Evolutionary conservation across 2,329 filamentous ascomycete genomes (phyloP).

Genomic region (Paecilomyces fulvus): DNA sequence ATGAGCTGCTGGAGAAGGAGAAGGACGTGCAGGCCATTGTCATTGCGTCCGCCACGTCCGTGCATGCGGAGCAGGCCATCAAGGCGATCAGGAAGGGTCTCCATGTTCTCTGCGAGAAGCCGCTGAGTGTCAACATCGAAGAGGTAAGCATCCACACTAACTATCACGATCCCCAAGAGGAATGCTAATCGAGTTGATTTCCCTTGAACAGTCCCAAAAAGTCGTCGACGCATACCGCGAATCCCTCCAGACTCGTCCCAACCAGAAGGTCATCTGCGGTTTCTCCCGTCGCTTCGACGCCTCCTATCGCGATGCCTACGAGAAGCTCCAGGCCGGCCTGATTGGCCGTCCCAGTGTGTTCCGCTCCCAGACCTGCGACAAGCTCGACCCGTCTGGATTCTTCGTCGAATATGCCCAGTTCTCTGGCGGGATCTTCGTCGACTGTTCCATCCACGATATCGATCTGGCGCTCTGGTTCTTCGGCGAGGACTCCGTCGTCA

Average conservation of each 20-base stretch:
- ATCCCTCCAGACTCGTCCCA: slow-evolving; percentile 43
- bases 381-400: slow-evolving; percentile 56
- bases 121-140: slow-evolving; percentile 43
- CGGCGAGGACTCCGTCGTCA: slow-evolving; percentile 45
- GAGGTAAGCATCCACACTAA: slow-evolving; percentile 39
- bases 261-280: slow-evolving; percentile 59
- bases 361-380: slow-evolving; percentile 60
- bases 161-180: neutral
- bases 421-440: slow-evolving; percentile 61
- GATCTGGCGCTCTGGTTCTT: slow-evolving; percentile 59
- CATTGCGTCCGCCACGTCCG: slow-evolving; percentile 47
- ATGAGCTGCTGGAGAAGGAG: slow-evolving; percentile 47
- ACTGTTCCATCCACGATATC: slow-evolving; percentile 64
- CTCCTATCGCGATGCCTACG: slow-evolving; percentile 54
- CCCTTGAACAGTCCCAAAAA: slow-evolving; percentile 16
- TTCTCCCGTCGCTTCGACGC: slow-evolving; percentile 60
- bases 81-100: slow-evolving; percentile 47
- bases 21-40: slow-evolving; percentile 48
- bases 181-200: neutral
- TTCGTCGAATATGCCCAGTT: slow-evolving; percentile 60
- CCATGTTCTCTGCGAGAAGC: slow-evolving; percentile 51
- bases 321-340: slow-evolving; percentile 43
- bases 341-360: slow-evolving; percentile 55
- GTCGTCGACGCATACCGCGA: slow-evolving; percentile 44
- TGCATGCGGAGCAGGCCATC: slow-evolving; percentile 51